Evolutionary conservation across 257 asterid genomes (phyloP), one percentile per base, ranked within the genome.

Genomic region (Solanum pinnatisectum): DNA sequence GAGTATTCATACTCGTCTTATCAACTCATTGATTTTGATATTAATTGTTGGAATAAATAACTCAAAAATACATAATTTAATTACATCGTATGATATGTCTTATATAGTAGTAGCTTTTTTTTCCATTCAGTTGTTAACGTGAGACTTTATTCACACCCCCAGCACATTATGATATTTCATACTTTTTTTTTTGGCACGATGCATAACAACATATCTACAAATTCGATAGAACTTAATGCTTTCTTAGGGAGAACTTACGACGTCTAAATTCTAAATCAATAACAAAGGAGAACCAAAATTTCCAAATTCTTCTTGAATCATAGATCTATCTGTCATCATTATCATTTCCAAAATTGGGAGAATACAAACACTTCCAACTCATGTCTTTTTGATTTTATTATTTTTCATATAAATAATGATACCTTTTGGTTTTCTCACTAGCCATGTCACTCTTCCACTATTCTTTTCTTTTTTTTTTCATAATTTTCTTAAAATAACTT

Each of bases 381-480:
- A 56, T 20, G 39, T 88, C 88, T 13, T 4, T 46, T 81, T 49
- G 30, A 30, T 65, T 63, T 65, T n/a, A n/a, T 65, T n/a, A 25
- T 4, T 27, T 70, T 70, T 82, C 83, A 84, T 25, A 56, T 42
- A 87, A 85, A 88, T 60, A 85, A 88, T 89, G 87, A 90, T 85
- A 85, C 87, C 40, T 88, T 85, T 72, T 39, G 37, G 89, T 87
- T 77, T 77, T 85, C 60, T 30, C 84, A 84, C 71, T 85, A 40
- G 88, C 87, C 90, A 88, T 73, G 32, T 87, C 90, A 88, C 35
- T 82, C 74, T 89, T 89, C 93, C 94, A 90, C 93, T 90, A 81
- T 84, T 56, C 52, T 87, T 88, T 67, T 83, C 73, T 88, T 83
- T 67, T 88, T 83, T 67, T 37, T 46, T 46, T 30, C 10, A 5